Percentiles rank a stretch among this genome's conserved stretches.
phyloP scores from a whole-genome alignment of 108 stramenopile genomes.

The Pseudonitzschia multiseries region DNA sequence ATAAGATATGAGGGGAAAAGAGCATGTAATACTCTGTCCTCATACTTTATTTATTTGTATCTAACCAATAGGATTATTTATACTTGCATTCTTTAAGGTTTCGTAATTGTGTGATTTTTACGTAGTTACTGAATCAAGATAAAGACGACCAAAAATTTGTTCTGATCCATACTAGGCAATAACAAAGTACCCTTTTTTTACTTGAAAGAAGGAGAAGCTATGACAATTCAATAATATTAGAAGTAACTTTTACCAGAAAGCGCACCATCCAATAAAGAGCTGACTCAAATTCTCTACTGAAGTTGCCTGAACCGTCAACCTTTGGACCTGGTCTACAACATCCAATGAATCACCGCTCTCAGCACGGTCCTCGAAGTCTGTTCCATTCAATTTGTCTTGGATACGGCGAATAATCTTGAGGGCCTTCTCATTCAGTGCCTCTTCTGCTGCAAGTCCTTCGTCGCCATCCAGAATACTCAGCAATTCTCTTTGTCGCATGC shows the following conservation, averaged over 20 bases:
- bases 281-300: constrained; percentile 94
- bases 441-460: constrained; percentile 60
- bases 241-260: constrained; percentile 57
- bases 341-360: constrained; percentile 61
- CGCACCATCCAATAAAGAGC: constrained; percentile 97
- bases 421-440: constrained; percentile 94
- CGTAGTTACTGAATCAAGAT: too few relatives aligned
- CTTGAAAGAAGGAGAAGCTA: not conserved
- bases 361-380: constrained; percentile 82
- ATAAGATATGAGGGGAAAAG: too few relatives aligned
- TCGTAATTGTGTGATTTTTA: too few relatives aligned
- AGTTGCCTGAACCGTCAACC: constrained; percentile 94
- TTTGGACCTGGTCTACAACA: constrained; percentile 95
- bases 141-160: too few relatives aligned
- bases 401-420: constrained; percentile 94
- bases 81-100: too few relatives aligned
- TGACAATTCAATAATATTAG: not conserved
- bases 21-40: too few relatives aligned
- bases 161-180: too few relatives aligned
- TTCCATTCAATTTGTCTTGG: constrained; percentile 96
- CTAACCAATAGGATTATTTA: too few relatives aligned
- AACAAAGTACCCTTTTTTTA: too few relatives aligned
- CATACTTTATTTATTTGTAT: too few relatives aligned
- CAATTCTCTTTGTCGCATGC: constrained; percentile 68
- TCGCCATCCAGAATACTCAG: constrained; percentile 60